Conservation (phyloP, 2,329 filamentous ascomycete genomes). For the Aspergillus niger region DNA sequence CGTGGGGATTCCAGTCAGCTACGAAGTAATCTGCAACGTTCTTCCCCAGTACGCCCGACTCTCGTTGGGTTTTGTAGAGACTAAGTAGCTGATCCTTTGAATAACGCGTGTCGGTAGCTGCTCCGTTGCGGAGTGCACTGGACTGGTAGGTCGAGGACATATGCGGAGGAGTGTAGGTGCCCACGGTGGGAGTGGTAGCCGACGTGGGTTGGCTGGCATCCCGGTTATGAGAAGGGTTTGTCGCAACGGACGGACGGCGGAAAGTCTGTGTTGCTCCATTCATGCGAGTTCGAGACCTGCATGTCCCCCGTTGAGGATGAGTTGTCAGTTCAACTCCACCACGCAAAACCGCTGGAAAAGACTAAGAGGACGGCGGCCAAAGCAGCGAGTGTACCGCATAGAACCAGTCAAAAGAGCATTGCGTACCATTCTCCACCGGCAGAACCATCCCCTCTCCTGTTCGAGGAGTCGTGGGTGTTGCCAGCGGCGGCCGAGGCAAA, state of each 20-base stretch:
- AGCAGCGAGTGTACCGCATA: background rate
- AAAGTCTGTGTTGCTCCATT: constrained; percentile 70
- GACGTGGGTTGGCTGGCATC: constrained; percentile 45
- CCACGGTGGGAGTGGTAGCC: constrained; percentile 45
- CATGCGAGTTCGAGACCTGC: constrained; percentile 61
- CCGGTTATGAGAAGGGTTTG: constrained; percentile 52
- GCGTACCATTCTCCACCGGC: constrained; percentile 72
- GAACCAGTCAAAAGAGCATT: constrained; percentile 12
- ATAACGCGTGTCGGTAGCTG: constrained; percentile 64
- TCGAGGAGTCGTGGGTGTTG: constrained; percentile 65
- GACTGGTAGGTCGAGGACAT: constrained; percentile 53
- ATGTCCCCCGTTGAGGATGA: background rate
- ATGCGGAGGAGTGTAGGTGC: constrained; percentile 64
- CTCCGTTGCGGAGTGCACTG: constrained; percentile 54
- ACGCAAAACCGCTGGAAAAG: constrained; percentile 10
- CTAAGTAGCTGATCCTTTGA: constrained; percentile 76
- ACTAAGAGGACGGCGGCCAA: background rate
- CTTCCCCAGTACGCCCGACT: constrained; percentile 57
- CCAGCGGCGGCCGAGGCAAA: constrained; percentile 82
- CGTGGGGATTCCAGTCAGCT: constrained; percentile 75
- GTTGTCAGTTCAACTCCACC: constrained; percentile 4
- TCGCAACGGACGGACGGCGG: constrained; percentile 63
- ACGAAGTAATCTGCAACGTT: constrained; percentile 70
- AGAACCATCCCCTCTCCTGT: constrained; percentile 60
- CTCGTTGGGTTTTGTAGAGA: constrained; percentile 65